Percentiles rank a stretch among this genome's conserved stretches.
phyloP scores from a whole-genome alignment of 768 basidiomycete genomes.

The Russula sp. region DNA sequence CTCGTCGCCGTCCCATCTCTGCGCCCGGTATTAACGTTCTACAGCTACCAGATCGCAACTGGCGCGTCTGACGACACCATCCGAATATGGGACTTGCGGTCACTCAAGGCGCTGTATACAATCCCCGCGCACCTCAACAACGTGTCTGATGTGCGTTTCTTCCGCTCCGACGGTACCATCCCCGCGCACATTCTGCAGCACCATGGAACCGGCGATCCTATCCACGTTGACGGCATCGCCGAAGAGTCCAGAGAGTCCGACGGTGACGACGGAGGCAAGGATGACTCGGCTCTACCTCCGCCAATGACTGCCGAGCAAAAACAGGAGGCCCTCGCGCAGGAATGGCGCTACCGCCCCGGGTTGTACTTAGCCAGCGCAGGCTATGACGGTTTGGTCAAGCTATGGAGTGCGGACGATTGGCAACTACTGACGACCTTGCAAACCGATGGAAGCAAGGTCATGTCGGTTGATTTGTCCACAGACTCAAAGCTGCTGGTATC shows the following conservation, averaged over 20 bases:
- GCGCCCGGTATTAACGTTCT: constrained; percentile 8
- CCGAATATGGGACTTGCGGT: constrained; percentile 97
- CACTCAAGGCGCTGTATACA: constrained; percentile 86
- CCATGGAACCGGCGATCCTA: constrained; percentile 23
- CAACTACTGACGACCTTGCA: constrained; percentile 80
- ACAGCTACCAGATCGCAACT: constrained; percentile 93
- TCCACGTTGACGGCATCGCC: constrained; percentile 42
- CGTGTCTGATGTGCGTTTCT: constrained; percentile 93
- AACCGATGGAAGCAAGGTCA: constrained; percentile 96
- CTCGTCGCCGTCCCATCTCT: not conserved
- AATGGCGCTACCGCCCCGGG: constrained; percentile 79
- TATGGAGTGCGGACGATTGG: constrained; percentile 99
- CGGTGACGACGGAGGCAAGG: constrained; percentile 19
- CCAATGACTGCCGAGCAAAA: constrained; percentile 15
- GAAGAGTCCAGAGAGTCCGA: constrained; percentile 30
- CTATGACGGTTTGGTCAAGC: constrained; percentile 90
- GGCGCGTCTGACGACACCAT: constrained; percentile 97
- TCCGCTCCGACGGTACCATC: constrained; percentile 52
- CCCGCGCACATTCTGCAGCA: constrained; percentile 31
- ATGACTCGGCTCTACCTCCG: constrained; percentile 3
- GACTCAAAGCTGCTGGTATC: constrained; percentile 82
- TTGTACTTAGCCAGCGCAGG: constrained; percentile 90
- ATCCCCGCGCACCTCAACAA: constrained; percentile 95
- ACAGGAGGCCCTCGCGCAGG: constrained; percentile 40
- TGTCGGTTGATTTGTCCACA: constrained; percentile 88